Evolutionary conservation across 345 rosid species (phyloP).

Genomic region (Garcia nutans): DNA sequence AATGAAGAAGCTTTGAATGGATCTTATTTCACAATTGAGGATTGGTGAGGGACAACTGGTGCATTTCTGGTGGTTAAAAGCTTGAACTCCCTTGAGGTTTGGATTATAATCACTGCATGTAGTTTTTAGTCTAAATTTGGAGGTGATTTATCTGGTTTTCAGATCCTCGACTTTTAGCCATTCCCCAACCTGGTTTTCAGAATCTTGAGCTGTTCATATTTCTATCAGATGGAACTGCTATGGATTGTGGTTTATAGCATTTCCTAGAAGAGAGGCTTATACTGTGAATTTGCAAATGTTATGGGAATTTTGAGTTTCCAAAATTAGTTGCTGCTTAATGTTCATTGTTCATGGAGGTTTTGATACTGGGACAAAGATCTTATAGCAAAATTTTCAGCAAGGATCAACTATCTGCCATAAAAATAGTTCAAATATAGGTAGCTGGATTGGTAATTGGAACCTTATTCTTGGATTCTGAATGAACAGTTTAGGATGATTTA

Average conservation of each 20-base stretch:
- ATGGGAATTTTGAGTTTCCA: conserved; percentile 36
- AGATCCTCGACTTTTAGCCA: conserved; percentile 63
- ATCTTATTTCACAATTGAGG: conserved; percentile 50
- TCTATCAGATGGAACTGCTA: conserved; percentile 56
- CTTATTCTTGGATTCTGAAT: conserved; percentile 52
- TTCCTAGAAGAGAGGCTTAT: conserved; percentile 56
- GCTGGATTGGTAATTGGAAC: conserved; percentile 63
- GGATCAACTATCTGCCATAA: conserved; percentile 57
- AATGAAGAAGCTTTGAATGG: conserved; percentile 60
- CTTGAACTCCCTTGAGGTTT: conserved; percentile 70
- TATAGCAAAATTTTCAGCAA: conserved; percentile 73
- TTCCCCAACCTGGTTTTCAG: conserved; percentile 79
- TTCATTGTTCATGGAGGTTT: conserved; percentile 47
- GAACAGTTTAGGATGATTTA: conserved; percentile 36
- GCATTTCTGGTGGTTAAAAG: conserved; percentile 77
- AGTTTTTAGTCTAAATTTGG: too few species aligned
- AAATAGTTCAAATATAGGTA: conserved; percentile 56
- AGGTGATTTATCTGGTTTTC: conserved; percentile 47
- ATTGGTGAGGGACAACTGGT: conserved; percentile 47
- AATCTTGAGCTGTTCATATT: conserved; percentile 59
- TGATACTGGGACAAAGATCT: conserved; percentile 62
- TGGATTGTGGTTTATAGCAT: conserved; percentile 49
- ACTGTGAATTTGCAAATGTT: conserved; percentile 63
- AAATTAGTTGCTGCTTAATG: conserved; percentile 12
- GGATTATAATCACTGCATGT: conserved; percentile 31